Evolutionary conservation across 352 stramenopile genomes (phyloP).

Genomic region (Globisporangium heterothallicum): DNA sequence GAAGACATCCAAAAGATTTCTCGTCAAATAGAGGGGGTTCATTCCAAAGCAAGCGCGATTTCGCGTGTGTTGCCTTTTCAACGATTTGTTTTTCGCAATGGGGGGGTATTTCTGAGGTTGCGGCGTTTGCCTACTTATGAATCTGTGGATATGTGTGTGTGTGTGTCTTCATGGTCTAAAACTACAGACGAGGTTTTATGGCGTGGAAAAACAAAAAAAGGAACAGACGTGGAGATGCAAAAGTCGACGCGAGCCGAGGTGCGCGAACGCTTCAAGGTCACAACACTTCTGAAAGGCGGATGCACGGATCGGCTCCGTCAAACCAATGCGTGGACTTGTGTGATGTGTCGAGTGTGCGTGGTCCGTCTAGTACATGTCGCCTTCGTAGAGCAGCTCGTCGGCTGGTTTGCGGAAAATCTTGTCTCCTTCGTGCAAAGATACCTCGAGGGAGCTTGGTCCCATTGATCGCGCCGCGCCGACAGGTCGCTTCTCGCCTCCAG

Average conservation of each 20-base stretch:
- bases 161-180: conserved; percentile 9
- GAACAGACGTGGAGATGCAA: neutral
- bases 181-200: conserved; percentile 12
- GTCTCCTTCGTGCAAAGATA: conserved; percentile 84
- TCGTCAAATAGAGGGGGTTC: conserved; percentile 22
- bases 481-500: conserved; percentile 53
- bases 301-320: no score
- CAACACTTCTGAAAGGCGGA: no score
- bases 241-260: neutral
- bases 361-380: conserved; percentile 88
- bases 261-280: no score
- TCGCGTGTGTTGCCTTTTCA: no score
- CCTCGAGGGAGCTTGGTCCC: conserved; percentile 57
- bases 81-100: neutral
- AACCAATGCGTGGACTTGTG: no score
- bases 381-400: conserved; percentile 83
- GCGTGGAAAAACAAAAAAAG: conserved; percentile 5
- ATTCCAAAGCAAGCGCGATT: neutral
- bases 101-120: conserved; percentile 1
- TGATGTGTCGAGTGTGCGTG: conserved; percentile 85
- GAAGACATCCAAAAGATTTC: no score
- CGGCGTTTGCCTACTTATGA: conserved; percentile 1
- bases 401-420: conserved; percentile 84
- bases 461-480: conserved; percentile 51
- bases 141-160: neutral